phyloP scores from a whole-genome alignment of 1,284 basidiomycete species.

The Irpex sp. region DNA sequence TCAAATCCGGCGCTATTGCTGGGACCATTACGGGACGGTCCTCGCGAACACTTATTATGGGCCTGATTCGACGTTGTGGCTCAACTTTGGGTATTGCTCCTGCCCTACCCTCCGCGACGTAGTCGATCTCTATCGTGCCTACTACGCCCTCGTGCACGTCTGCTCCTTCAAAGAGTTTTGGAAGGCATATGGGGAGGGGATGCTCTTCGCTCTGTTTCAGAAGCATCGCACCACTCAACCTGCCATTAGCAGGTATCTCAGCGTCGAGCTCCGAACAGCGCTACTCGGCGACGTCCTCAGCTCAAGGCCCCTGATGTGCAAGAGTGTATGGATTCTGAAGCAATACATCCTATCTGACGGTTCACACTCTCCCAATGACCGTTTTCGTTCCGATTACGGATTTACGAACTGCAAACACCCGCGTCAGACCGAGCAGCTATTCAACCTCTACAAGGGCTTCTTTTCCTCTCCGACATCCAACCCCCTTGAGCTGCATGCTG shows the following conservation, averaged over 20 bases:
- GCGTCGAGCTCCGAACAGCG: background rate
- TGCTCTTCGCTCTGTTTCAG: conserved; percentile 35
- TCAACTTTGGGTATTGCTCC: no score
- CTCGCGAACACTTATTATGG: no score
- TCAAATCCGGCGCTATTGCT: no score
- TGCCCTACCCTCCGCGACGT: conserved; percentile 18
- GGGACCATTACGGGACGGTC: no score
- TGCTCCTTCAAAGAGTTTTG: conserved; percentile 44
- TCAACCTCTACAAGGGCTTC: conserved; percentile 37
- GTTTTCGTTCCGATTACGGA: conserved; percentile 39
- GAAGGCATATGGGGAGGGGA: conserved; percentile 31
- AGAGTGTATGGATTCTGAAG: conserved; percentile 50
- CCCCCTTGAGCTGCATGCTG: conserved; percentile 43
- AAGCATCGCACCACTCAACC: conserved; percentile 19
- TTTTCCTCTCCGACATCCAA: conserved; percentile 29
- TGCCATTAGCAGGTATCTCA: background rate
- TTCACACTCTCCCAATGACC: conserved; percentile 12
- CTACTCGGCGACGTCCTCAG: conserved; percentile 31
- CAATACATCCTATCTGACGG: conserved; percentile 27
- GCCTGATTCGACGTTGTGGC: no score
- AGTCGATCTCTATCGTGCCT: conserved; percentile 20
- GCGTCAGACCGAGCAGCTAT: conserved; percentile 34
- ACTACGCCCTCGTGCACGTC: conserved; percentile 29
- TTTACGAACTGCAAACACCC: conserved; percentile 40
- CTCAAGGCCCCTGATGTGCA: conserved; percentile 17